Base-by-base conservation (phyloP, 2,329 filamentous ascomycete species). In the Tolypocladium cylindrosporum region DNA sequence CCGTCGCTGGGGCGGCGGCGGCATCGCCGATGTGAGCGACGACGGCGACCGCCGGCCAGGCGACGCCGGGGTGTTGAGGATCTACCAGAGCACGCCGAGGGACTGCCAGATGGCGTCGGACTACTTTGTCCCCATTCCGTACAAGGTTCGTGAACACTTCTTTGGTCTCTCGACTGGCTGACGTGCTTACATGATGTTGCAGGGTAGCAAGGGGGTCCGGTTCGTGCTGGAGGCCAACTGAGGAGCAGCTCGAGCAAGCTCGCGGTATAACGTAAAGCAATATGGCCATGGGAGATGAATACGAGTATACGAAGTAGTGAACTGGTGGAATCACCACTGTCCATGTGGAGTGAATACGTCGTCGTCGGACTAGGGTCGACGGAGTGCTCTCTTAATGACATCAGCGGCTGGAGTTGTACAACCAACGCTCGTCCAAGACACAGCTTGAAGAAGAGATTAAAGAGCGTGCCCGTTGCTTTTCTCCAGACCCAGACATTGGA, bases 51-150 rank as follows among this genome's bases (percentile, higher is more conserved):
- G 66, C 21, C 63, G 70, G 37, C 57, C 61, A 6, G 72, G 69
- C 27, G 71, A 74, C 54, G 60, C 70, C 10, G 72, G 72, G 2
- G 64, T 65, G 9, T 58, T 74, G 13, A 69, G 64, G 57, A 67
- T 74, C 54, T 74, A 68, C 51, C 66, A 74, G 58, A 73, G 71
- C 14, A 67, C 67, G 41, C 62, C 67, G 10, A 63, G 65, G 54
- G 72, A 74, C 57, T 70, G 67, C 40, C 66, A 72, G 62, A 67
- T 72, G 66, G 71, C 71, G 19, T 67, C 69, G 27, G 72, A 75
- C 56, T 74, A 69, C 57, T 74, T 74, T 34, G 70, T 74, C 58
- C 72, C 72, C 9, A 69, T 74, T 19, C 71, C 72, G 24, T 72
- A 69, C 62, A 72, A 72, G 68, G 69, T 69, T 48, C 13, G 65